Percentiles rank a stretch among this genome's conserved stretches.
phyloP scores from a whole-genome alignment of 176 grass and related monocot genomes.

The Urochloa ruziziensis region DNA sequence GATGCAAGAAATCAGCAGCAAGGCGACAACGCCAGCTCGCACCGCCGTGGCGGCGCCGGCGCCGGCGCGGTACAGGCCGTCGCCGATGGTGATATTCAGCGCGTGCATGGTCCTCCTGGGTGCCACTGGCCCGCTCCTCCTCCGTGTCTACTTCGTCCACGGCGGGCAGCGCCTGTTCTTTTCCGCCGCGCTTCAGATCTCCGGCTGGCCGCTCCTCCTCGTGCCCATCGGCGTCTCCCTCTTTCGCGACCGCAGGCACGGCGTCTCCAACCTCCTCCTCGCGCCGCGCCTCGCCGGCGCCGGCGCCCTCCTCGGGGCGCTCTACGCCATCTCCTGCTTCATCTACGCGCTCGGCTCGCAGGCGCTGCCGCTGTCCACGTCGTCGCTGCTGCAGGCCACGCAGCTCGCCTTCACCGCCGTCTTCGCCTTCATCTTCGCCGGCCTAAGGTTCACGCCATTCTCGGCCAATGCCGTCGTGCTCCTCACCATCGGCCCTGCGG shows the following conservation, averaged over 20 bases:
- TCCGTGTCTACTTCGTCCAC: conserved; percentile 74
- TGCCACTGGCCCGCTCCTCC: conserved; percentile 56
- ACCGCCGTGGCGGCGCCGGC: background rate
- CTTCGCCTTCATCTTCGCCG: conserved; percentile 61
- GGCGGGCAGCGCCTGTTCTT: conserved; percentile 63
- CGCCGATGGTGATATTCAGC: conserved; percentile 48
- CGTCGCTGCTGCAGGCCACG: conserved; percentile 66
- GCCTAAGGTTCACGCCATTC: conserved; percentile 65
- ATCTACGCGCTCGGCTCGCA: conserved; percentile 49
- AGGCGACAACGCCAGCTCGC: background rate
- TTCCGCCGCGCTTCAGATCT: conserved; percentile 48
- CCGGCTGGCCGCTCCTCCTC: conserved; percentile 68
- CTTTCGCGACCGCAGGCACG: conserved; percentile 1
- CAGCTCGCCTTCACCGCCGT: conserved; percentile 78
- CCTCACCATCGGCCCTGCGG: conserved; percentile 61
- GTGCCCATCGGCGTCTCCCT: conserved; percentile 35
- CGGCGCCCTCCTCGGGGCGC: conserved; percentile 33
- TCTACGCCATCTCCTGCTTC: conserved; percentile 54
- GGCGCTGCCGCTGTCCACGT: conserved; percentile 69
- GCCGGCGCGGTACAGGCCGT: conserved; percentile 16
- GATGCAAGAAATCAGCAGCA: conserved; percentile 22
- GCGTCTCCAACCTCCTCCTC: conserved; percentile 31
- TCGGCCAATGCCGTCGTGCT: conserved; percentile 71
- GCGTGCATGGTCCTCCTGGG: conserved; percentile 56
- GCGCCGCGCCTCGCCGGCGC: conserved; percentile 27